A percentile compares a stretch with the other conserved stretches of the same genome.
Evolutionary conservation across 2,329 filamentous ascomycete genomes (phyloP).

Genomic region (Elsinoe necatrix): DNA sequence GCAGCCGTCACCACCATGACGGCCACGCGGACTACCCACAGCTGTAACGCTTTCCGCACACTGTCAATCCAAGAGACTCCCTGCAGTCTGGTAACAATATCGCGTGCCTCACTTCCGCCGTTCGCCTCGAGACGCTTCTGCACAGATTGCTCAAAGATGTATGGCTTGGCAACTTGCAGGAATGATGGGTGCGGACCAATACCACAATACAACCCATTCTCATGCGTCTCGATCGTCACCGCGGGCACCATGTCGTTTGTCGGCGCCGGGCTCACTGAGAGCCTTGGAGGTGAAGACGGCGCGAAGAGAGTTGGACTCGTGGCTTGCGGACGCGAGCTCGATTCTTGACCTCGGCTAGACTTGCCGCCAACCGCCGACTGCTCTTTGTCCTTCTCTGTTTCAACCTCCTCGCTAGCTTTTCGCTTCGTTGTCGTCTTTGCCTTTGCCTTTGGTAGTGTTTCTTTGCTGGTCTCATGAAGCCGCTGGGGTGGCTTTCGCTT

Average conservation of each 20-base stretch:
- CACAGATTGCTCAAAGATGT: slow-evolving; percentile 73
- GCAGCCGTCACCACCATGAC: neutral
- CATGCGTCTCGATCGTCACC: slow-evolving; percentile 9
- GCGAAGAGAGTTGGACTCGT: slow-evolving; percentile 3
- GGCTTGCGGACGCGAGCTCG: neutral
- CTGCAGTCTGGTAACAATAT: slow-evolving; percentile 72
- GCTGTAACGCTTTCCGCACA: slow-evolving; percentile 65
- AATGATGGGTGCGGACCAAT: slow-evolving; percentile 53
- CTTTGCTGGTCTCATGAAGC: neutral
- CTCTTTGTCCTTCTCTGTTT: neutral
- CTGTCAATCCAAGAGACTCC: slow-evolving; percentile 85
- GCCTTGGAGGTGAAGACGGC: neutral
- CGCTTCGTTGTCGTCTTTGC: neutral
- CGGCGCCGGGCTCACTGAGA: slow-evolving; percentile 1
- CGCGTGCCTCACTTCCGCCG: slow-evolving; percentile 61
- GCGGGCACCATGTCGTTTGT: slow-evolving; percentile 9
- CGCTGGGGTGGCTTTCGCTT: neutral
- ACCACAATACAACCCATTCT: slow-evolving; percentile 13
- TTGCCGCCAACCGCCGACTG: neutral
- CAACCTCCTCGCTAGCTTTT: neutral
- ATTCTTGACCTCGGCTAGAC: slow-evolving; percentile 3
- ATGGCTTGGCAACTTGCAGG: slow-evolving; percentile 61
- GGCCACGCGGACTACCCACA: slow-evolving; percentile 48
- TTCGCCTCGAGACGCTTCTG: slow-evolving; percentile 62
- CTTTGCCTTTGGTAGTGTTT: neutral